Evolutionary conservation across 805 yeast genomes (phyloP).

Genomic region (Wickerhamiella musiphila): DNA sequence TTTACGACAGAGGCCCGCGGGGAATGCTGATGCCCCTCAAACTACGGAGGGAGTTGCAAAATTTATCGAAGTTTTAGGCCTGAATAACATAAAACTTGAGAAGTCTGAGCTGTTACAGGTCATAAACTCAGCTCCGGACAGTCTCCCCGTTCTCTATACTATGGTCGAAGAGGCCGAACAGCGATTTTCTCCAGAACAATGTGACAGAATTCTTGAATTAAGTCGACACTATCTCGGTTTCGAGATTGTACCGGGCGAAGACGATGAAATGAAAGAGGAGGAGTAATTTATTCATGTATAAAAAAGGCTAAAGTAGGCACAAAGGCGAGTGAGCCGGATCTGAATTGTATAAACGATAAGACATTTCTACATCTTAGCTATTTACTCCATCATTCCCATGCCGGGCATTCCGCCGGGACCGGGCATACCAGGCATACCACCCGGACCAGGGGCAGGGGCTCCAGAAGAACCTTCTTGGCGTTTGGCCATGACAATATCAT

Average conservation of each 20-base stretch:
- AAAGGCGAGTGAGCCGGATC: neutral
- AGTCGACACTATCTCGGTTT: constrained; percentile 26
- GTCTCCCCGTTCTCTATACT: constrained; percentile 61
- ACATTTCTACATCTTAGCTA: too few relatives aligned
- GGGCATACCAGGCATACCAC: constrained; percentile 11
- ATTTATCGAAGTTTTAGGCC: constrained; percentile 28
- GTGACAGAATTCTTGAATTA: constrained; percentile 40
- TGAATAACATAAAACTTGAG: constrained; percentile 38
- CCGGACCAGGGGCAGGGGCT: constrained; percentile 7
- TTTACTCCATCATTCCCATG: constrained; percentile 7
- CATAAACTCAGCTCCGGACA: constrained; percentile 61
- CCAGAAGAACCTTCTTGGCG: constrained; percentile 29
- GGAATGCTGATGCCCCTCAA: constrained; percentile 22
- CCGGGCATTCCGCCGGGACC: constrained; percentile 13
- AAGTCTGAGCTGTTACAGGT: constrained; percentile 75
- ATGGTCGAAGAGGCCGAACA: constrained; percentile 86
- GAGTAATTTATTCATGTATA: neutral
- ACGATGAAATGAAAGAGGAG: neutral
- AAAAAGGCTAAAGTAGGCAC: neutral
- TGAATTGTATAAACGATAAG: neutral
- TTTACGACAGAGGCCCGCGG: constrained; percentile 24
- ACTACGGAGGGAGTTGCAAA: constrained; percentile 19
- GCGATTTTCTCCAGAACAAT: constrained; percentile 53
- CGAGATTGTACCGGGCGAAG: constrained; percentile 17
- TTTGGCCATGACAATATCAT: constrained; percentile 93